phyloP scores from a whole-genome alignment of 2,329 filamentous ascomycete species.

The Daldinia sp. region DNA sequence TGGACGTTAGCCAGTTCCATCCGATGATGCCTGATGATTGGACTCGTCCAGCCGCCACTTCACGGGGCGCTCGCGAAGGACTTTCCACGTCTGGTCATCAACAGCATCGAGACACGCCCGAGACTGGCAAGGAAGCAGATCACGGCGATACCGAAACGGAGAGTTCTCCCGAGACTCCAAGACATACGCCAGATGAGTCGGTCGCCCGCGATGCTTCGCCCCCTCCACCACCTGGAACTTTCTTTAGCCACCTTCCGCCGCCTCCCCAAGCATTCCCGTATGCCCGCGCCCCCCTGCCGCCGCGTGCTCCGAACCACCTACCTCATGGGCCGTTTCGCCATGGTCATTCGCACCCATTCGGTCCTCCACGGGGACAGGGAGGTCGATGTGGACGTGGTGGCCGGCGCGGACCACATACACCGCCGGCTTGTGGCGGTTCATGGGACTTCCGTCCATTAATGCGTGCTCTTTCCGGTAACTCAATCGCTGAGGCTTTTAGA shows the following conservation, averaged over 20 bases:
- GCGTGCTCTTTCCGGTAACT: conserved; percentile 57
- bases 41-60: conserved; percentile 32
- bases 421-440: conserved; percentile 44
- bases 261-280: conserved; percentile 26
- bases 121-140: conserved; percentile 47
- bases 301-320: conserved; percentile 22
- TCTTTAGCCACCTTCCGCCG: conserved; percentile 24
- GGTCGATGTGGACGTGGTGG: conserved; percentile 43
- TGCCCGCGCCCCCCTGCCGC: conserved; percentile 38
- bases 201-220: conserved; percentile 29
- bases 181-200: conserved; percentile 40
- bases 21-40: conserved; percentile 36
- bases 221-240: conserved; percentile 26
- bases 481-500: conserved; percentile 58
- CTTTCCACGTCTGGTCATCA: conserved; percentile 41
- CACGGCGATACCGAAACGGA: conserved; percentile 51
- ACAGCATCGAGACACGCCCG: conserved; percentile 46
- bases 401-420: conserved; percentile 36
- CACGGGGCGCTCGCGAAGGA: conserved; percentile 35
- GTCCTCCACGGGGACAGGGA: conserved; percentile 36
- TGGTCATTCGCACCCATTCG: conserved; percentile 42
- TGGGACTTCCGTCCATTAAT: conserved; percentile 58
- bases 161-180: conserved; percentile 52
- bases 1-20: conserved; percentile 43
- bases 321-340: conserved; percentile 41